Conservation (phyloP, 1,284 basidiomycete genomes). For the Pseudozyma sp. region DNA sequence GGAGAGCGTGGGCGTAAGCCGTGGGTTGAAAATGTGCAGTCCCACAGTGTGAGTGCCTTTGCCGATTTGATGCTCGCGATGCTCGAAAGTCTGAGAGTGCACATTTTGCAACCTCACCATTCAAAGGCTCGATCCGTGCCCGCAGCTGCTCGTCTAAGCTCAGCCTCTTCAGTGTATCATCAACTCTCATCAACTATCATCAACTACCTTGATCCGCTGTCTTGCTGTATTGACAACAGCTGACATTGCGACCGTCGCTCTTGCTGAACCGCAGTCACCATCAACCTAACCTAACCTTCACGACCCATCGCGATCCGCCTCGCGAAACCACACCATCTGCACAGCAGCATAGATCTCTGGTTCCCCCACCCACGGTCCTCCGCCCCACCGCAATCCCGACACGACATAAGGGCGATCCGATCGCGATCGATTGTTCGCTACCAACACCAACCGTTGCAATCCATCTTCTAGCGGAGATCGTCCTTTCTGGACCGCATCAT, state of each 20-base stretch:
- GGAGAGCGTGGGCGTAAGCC: too few species aligned
- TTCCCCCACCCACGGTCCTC: background rate
- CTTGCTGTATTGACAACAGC: background rate
- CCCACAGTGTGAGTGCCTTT: background rate
- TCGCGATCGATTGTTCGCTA: background rate
- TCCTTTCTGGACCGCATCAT: background rate
- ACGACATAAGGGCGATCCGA: too few species aligned
- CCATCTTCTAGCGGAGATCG: background rate
- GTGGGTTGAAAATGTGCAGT: background rate
- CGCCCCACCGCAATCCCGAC: background rate
- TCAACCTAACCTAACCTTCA: background rate
- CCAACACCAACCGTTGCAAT: background rate
- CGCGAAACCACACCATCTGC: too few species aligned
- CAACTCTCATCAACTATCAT: background rate
- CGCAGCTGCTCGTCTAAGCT: conserved; percentile 4
- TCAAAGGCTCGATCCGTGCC: background rate
- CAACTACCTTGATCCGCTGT: background rate
- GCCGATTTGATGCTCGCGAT: background rate
- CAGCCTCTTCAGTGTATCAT: too few species aligned
- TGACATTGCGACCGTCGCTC: background rate
- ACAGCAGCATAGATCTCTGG: background rate
- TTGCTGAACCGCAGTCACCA: background rate
- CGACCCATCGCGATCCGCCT: background rate
- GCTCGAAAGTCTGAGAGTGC: too few species aligned
- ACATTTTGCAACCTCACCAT: background rate